Base-by-base conservation (phyloP, 768 basidiomycete species). In the Suillus subalutaceus region DNA sequence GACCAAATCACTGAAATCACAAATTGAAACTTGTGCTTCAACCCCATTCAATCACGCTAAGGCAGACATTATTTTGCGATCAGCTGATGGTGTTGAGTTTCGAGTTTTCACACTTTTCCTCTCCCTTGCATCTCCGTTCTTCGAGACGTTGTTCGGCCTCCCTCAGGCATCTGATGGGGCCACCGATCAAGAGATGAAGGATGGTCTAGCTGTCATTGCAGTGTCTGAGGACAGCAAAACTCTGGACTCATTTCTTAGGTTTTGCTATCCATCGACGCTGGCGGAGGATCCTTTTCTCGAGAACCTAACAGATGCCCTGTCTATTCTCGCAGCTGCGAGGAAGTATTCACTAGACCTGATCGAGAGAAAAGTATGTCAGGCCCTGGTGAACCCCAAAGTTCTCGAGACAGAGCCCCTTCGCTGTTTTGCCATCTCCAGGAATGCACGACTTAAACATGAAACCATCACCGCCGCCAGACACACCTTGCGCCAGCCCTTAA, bases 41-140 rank as follows among this genome's bases (percentile, higher is more conserved):
- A 8, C 63, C 20, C 32, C 52, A 12, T 58, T 63, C 6, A 53
- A 63, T 52, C 62, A 66, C 53, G 32, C 64, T 9, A 50, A 71
- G 40, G 43, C 26, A 8, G 61, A 70, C 53, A 37, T 73, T 62
- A 63, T 69, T 46, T 40, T 70, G 18, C 71, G 58, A 9, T 67
- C 70, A 23, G 63, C 46, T 35, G 74, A 72, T 65, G 65, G 68
- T 13, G 65, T 76, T 37, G 70, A 77, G 62, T 62, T 77, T 62
- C 69, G 52, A 23, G 63, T 76, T 15, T 73, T 75, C 63, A 74
- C 72, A 23, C 46, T 65, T 16, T 69, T 76, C 30, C 71, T 77
- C 20, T 62, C 69, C 26, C 66, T 72, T 12, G 72, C 76, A 0
- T 78, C 79, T 20, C 64, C 75, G 0, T 66, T 76, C 58, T 79